Evolutionary conservation across 192 early-diverging fungal genomes (phyloP).

Genomic region (Podochytrium sp.): DNA sequence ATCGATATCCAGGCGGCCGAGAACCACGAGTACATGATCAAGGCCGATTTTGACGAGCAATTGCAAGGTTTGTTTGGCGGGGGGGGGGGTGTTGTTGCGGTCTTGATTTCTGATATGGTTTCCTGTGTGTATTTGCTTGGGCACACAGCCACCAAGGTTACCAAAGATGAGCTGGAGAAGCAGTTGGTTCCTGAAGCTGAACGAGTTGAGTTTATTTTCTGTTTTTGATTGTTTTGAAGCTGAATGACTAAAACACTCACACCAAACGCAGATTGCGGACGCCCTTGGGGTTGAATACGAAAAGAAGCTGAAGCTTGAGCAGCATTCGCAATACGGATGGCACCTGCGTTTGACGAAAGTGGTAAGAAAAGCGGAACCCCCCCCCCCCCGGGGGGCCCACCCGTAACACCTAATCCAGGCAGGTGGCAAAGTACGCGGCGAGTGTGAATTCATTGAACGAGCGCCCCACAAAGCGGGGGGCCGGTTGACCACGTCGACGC

Average conservation of each 20-base stretch:
- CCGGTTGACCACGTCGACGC: constrained; percentile 77
- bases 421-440: constrained; percentile 69
- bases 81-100: neutral
- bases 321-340: constrained; percentile 79
- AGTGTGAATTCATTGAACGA: constrained; percentile 79
- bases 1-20: constrained; percentile 86
- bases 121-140: constrained; percentile 22
- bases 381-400: no score
- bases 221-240: constrained; percentile 13
- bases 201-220: constrained; percentile 43
- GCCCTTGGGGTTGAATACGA: constrained; percentile 77
- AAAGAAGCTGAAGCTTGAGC: constrained; percentile 91
- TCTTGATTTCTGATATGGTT: neutral
- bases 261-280: constrained; percentile 62
- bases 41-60: constrained; percentile 78
- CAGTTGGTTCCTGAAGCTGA: constrained; percentile 66
- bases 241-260: constrained; percentile 12
- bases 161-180: constrained; percentile 45
- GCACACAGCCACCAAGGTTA: constrained; percentile 6
- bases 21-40: constrained; percentile 85
- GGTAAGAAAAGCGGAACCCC: no score
- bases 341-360: constrained; percentile 79
- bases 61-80: constrained; percentile 64
- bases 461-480: constrained; percentile 88
- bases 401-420: no score